phyloP scores from a whole-genome alignment of 352 stramenopile species.

The Globisporangium radiosum region DNA sequence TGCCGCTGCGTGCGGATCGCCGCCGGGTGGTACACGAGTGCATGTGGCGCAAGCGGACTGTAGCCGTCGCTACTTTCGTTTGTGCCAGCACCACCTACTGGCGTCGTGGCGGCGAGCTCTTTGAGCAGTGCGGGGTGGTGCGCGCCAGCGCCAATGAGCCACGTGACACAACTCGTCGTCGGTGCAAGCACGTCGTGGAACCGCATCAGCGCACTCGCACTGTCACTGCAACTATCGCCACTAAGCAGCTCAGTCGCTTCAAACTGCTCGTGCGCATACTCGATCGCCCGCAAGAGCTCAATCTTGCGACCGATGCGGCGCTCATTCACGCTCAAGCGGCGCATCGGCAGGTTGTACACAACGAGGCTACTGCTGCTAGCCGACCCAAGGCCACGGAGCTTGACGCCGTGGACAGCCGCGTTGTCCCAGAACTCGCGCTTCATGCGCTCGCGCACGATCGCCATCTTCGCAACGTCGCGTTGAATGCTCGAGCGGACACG shows the following conservation, averaged over 20 bases:
- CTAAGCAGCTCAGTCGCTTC: slow-evolving; percentile 21
- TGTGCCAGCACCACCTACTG: neutral
- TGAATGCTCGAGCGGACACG: slow-evolving; percentile 58
- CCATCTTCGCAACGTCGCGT: slow-evolving; percentile 66
- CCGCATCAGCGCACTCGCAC: slow-evolving; percentile 10
- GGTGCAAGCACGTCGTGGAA: slow-evolving; percentile 49
- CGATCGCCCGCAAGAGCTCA: slow-evolving; percentile 53
- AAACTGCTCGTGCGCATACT: slow-evolving; percentile 56
- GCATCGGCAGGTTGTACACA: slow-evolving; percentile 84
- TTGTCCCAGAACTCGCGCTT: slow-evolving; percentile 89
- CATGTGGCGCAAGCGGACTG: slow-evolving; percentile 39
- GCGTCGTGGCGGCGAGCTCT: slow-evolving; percentile 21
- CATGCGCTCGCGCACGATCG: slow-evolving; percentile 81
- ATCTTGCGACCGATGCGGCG: slow-evolving; percentile 42
- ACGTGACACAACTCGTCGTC: slow-evolving; percentile 28
- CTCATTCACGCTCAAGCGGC: slow-evolving; percentile 40
- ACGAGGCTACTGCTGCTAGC: slow-evolving; percentile 17
- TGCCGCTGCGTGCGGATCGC: slow-evolving; percentile 77
- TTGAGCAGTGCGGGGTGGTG: slow-evolving; percentile 37
- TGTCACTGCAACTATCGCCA: neutral
- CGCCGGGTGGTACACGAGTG: slow-evolving; percentile 86
- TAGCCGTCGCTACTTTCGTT: slow-evolving; percentile 11
- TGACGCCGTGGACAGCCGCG: slow-evolving; percentile 56
- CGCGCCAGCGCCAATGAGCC: slow-evolving; percentile 43
- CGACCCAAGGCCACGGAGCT: slow-evolving; percentile 41